A percentile compares a stretch with the other conserved stretches of the same genome.
phyloP scores from a whole-genome alignment of 805 yeast species.

The Jamesozyma lodderae region DNA sequence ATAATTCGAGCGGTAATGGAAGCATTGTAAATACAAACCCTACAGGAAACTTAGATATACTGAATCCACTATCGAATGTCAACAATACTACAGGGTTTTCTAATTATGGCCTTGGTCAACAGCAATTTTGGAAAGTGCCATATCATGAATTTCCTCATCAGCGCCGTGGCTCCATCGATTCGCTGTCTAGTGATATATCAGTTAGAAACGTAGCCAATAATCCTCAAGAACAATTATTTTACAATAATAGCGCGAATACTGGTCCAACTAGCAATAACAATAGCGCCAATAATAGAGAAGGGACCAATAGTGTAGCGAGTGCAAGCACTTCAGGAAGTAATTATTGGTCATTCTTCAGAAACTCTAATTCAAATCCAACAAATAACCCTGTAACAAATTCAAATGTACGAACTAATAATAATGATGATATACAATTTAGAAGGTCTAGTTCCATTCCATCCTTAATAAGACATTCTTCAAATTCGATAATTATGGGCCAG shows the following conservation, averaged over 20 bases:
- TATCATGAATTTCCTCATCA: conserved; percentile 28
- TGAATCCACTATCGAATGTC: not conserved
- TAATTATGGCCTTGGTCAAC: conserved; percentile 15
- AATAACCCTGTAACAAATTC: not conserved
- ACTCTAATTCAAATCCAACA: conserved; percentile 6
- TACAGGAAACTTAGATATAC: not conserved
- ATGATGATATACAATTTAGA: conserved; percentile 15
- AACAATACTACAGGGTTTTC: not conserved
- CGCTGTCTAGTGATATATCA: conserved; percentile 25
- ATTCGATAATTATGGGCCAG: conserved; percentile 12
- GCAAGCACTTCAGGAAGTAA: conserved; percentile 8
- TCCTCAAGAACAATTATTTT: conserved; percentile 16
- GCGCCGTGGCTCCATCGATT: conserved; percentile 27
- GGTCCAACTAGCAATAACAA: not conserved
- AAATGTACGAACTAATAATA: not conserved
- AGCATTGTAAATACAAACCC: not conserved
- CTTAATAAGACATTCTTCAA: conserved; percentile 16
- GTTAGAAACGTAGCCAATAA: conserved; percentile 8
- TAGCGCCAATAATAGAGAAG: conserved; percentile 1
- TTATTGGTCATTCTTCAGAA: conserved; percentile 20
- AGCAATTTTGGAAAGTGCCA: conserved; percentile 32
- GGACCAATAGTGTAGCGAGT: conserved; percentile 3
- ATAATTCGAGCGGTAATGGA: not conserved
- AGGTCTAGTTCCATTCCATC: conserved; percentile 26
- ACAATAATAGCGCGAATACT: conserved; percentile 3